Base-by-base conservation (phyloP, 768 basidiomycete genomes). In the Rhodosporidiobolus odoratus region DNA sequence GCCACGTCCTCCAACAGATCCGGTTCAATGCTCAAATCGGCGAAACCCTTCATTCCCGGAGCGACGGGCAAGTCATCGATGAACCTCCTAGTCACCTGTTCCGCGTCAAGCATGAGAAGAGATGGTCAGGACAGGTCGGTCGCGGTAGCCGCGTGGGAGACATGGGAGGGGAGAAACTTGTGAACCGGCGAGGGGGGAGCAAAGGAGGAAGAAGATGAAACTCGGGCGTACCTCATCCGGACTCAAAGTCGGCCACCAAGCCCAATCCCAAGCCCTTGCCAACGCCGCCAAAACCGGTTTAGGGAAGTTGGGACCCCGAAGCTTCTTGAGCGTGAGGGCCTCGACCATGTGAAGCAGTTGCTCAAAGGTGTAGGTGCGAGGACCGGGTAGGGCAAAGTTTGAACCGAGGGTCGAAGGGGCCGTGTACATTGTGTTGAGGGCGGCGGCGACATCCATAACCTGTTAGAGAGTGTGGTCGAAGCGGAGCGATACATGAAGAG, bases 371-470 rank as follows among this genome's bases (percentile, higher is more conserved):
- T 94, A 84, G 45, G 89, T 87, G 40, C 87, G 89, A 0, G 95
- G 94, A 4, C 96, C 96, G 54, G 94, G 91, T 57, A 99, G 87
- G 63, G 86, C 85, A 76, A 92, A 80, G 13, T 87, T 91, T 23
- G 78, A 73, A 40, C 86, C 84, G 61, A 77, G 73, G 1, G 81
- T 79, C 50, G 88, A 81, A 30, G 86, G 77, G 60, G 86, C 86
- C 50, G 87, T 84, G 54, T 84, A 83, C 80, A 89, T 85, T 70
- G 91, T 81, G 81, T 91, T 90, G 64, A 98, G 84, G 9, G 87
- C 94, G 80, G 94, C 89, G 16, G 96, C 95, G 66, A 98, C 91
- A 77, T 99, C 94, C 77, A 94, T 80, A 32, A 96, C 91, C 91
- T 93, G 75, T 13, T 2, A 21, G 35, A 7, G 45, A 15, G 47